Percentiles rank a stretch among this genome's conserved stretches.
phyloP scores from a whole-genome alignment of 495 filamentous ascomycete species.

The Margaritispora aquatica region DNA sequence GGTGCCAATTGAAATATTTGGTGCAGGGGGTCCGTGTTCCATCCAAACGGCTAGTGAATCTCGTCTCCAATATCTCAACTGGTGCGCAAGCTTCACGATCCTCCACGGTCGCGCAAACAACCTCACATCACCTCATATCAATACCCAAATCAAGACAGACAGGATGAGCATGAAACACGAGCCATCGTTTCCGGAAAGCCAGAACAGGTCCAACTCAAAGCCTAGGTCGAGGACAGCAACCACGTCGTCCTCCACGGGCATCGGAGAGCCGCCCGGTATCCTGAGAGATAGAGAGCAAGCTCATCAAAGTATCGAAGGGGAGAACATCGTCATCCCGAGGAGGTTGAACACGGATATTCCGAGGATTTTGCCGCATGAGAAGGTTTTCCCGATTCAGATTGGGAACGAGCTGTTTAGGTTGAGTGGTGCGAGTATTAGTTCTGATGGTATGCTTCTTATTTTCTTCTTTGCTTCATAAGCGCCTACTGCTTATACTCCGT shows the following conservation, averaged over 20 bases:
- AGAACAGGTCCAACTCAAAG: not conserved
- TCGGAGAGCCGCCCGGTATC: constrained; percentile 7
- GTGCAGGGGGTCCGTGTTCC: too few relatives aligned
- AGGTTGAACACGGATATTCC: constrained; percentile 38
- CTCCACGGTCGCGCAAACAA: too few relatives aligned
- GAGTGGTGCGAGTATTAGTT: constrained; percentile 90
- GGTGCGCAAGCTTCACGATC: too few relatives aligned
- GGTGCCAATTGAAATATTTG: too few relatives aligned
- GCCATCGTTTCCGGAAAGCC: not conserved
- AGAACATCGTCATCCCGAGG: constrained; percentile 1
- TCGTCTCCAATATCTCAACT: not conserved
- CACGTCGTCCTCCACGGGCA: not conserved
- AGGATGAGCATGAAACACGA: not conserved
- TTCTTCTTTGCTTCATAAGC: not conserved
- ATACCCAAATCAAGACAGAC: too few relatives aligned
- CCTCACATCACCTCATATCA: too few relatives aligned
- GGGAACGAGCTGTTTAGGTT: constrained; percentile 86
- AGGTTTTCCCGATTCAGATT: constrained; percentile 89
- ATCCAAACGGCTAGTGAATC: not conserved
- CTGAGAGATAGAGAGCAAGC: constrained; percentile 1
- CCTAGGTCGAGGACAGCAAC: not conserved
- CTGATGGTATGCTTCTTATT: constrained; percentile 69
- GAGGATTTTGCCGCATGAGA: constrained; percentile 55
- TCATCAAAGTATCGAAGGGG: not conserved
- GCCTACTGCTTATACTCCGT: too few relatives aligned